These are phyloP conservation scores for Grifola frondosa DNA, from an alignment of 1,284 basidiomycete genomes.

Conservation along the genomic window DNA sequence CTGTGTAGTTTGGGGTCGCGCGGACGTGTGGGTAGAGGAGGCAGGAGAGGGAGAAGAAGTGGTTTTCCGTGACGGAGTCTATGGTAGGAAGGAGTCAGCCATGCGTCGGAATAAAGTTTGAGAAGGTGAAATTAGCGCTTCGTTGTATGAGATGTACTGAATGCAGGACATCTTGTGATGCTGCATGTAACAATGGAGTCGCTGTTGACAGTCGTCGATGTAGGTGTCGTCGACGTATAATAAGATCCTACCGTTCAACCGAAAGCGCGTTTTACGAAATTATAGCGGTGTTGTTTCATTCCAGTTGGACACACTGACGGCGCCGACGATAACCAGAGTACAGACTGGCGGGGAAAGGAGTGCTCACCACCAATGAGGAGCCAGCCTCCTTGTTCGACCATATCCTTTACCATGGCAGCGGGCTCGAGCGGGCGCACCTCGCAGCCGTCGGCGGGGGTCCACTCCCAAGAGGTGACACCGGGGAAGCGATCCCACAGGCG, in stretches of 20 bases:
- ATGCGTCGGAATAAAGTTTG: not conserved
- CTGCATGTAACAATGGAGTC: too few species aligned
- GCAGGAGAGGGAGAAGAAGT: conserved; percentile 71
- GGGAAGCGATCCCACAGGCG: conserved; percentile 53
- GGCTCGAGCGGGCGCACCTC: conserved; percentile 39
- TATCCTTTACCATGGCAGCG: conserved; percentile 45
- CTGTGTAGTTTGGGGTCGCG: conserved; percentile 59
- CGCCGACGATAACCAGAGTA: too few species aligned
- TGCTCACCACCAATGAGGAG: conserved; percentile 57
- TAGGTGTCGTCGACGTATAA: too few species aligned
- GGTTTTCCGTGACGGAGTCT: conserved; percentile 69
- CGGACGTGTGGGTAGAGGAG: conserved; percentile 62
- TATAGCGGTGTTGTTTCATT: too few species aligned
- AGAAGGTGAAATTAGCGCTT: not conserved
- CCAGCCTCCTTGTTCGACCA: conserved; percentile 72
- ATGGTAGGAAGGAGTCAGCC: not conserved
- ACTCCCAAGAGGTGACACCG: conserved; percentile 47
- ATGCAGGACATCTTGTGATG: too few species aligned
- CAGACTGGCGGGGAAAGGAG: not conserved
- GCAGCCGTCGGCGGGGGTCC: conserved; percentile 46
- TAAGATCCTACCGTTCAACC: too few species aligned
- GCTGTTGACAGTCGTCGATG: too few species aligned
- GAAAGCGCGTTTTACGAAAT: too few species aligned
- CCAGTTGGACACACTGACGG: too few species aligned
- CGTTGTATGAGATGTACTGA: not conserved